Base-by-base conservation (phyloP, 345 rosid genomes). In the Rhodomyrtus tomentosa region DNA sequence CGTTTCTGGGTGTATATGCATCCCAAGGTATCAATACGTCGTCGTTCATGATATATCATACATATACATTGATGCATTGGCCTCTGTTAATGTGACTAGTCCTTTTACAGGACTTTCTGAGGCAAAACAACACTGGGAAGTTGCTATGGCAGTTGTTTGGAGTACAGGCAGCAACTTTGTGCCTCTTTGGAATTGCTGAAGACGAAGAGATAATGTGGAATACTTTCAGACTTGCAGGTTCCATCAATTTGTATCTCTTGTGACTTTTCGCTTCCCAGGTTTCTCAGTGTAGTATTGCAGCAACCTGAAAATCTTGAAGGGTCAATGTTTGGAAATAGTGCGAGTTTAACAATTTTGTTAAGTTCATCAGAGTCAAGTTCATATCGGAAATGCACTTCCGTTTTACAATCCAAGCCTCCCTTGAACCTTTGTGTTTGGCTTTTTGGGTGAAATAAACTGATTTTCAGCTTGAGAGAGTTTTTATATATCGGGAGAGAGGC, bases 41-140 rank as follows among this genome's bases (percentile, higher is more conserved):
- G 54, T 32, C 42, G 25, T 29, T 82, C 29, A 50, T 81, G 55
- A 58, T 81, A 42, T 51, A 51, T 51, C 45, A 20, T 68, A 36
- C 45, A 68, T 36, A 36, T 36, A 18, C 79, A 68, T 68, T 68
- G 79, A 68, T 68, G 79, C 24, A 18, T 18, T 14, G 6, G 45
- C 45, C 79, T 68, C 82, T 74, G 81, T 59, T 55, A 85, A 83
- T 29, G 72, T 55, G 54, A 49, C 58, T 27, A 56, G 84, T 42
- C 56, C 82, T 83, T 85, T 84, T 86, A 52, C 92, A 95, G 98
- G 99, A 97, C 90, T 97, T 95, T 86, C 87, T 95, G 82, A 89
- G 99, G 51, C 99, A 95, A 89, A 95, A 97, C 96, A 95, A 96
- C 90, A 95, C 99, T 11, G 99, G 99, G 56, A 97, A 97, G 90